These are phyloP conservation scores for Aspergillus homomorphus DNA, from an alignment of 495 filamentous ascomycete species.

Conservation along the genomic window DNA sequence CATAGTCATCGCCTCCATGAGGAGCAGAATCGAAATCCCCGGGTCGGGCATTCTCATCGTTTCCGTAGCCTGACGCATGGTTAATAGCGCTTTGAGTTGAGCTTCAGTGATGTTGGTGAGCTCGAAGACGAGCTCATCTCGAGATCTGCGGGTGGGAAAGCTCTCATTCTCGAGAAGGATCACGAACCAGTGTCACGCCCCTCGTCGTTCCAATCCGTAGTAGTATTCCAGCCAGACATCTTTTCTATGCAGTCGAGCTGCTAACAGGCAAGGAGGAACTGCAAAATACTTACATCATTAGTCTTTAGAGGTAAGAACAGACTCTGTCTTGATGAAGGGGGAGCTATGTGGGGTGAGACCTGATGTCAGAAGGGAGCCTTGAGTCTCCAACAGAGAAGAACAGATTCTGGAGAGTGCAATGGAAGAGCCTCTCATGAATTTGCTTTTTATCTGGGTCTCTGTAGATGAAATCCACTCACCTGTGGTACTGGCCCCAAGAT, in stretches of 20 bases:
- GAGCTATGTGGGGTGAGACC: background rate
- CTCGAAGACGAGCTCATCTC: background rate
- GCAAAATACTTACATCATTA: background rate
- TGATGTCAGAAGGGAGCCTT: background rate
- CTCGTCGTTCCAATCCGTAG: background rate
- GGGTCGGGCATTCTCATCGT: constrained; percentile 19
- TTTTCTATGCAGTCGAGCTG: background rate
- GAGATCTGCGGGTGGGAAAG: background rate
- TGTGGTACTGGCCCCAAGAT: background rate
- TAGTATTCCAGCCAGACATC: background rate
- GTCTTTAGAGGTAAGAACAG: background rate
- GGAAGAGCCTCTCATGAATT: no score
- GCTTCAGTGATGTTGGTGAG: background rate
- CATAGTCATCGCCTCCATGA: constrained; percentile 6
- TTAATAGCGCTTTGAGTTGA: background rate
- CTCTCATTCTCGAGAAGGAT: background rate
- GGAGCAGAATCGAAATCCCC: constrained; percentile 10
- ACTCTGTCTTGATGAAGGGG: background rate
- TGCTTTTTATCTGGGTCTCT: no score
- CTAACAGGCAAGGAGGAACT: background rate
- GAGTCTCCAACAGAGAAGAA: background rate
- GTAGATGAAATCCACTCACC: background rate
- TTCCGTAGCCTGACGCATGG: background rate
- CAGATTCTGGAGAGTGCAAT: no score
- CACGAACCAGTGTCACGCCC: background rate